Evolutionary conservation across 2,329 filamentous ascomycete genomes (phyloP), one percentile per base, ranked within the genome.

Genomic region (Dothistroma septosporum): DNA sequence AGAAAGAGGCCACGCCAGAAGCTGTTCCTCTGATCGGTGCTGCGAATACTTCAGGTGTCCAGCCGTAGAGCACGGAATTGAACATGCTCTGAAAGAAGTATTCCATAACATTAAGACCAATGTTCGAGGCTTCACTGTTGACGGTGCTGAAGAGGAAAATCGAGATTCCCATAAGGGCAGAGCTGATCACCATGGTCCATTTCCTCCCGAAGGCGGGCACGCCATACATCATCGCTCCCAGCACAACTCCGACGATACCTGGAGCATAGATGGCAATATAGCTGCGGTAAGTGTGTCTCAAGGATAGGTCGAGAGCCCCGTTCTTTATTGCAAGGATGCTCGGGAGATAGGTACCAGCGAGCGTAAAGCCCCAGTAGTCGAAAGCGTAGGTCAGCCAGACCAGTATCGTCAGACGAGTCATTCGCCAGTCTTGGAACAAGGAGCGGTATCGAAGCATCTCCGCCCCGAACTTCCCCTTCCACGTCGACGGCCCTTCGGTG

Each of bases 1-100:
- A 85, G 67, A 85, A 86, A 61, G 80, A 82, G 1, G 83, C 82
- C 12, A 85, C 61, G 0, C 84, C 84, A 64, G 80, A 82, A 0
- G 83, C 75, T 0, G 80, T 83, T 2, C 60, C 60, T 47, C 60
- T 37, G 33, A 60, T 56, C 11, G 41, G 52, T 4, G 58, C 58
- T 22, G 52, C 21, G 21, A 82, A 83, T 1, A 77, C 76, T 64
- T 82, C 80, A 1, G 80, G 80, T 4, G 80, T 82, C 75, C 78
- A 82, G 12, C 78, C 80, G 65, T 83, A 82, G 14, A 82, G 71
- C 3, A 82, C 78, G 2, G 79, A 78, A 57, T 82, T 82, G 72
- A 82, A 82, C 76, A 82, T 80, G 60, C 67, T 72, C 64, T 82
- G 80, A 71, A 82, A 81, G 63, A 82, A 80, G 65, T 82, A 82